Base-by-base conservation (phyloP, 1,139 yeast species). In the Tardiomyces blankii region DNA sequence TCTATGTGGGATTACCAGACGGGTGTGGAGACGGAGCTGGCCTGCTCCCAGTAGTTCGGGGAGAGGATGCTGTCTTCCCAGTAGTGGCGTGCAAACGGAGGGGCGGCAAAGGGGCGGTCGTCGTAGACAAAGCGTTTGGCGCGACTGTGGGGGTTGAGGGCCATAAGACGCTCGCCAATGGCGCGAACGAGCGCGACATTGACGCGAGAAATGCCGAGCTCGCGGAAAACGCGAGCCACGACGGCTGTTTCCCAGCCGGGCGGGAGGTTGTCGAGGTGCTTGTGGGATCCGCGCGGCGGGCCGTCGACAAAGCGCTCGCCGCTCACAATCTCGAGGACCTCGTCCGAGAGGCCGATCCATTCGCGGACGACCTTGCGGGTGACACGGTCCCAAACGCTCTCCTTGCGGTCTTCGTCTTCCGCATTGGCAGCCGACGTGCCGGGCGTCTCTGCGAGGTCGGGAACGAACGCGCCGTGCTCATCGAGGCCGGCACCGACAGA, bases 301-400 rank as follows among this genome's bases (percentile, higher is more conserved):
- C 9, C 11, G 16, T 30, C 35, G 16, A 30, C 35, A 30, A 13
- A 30, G 5, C 35, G 35, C 35, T 30, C 35, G n/a, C 35, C 35
- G 35, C 35, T 5, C 16, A 63, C 51, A 30, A 64, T 53, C 46
- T 62, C 65, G 41, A 62, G 46, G 1, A 62, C 58, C 43, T 57
- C 56, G 46, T 63, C 66, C 42, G 60, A 61, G 40, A 61, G 50
- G 18, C 62, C 62, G 38, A 60, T 54, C 40, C 59, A 54, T 16
- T 41, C 41, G 16, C 35, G 43, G 18, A 45, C 25, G 41, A 42
- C 42, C 21, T 28, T 33, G 23, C 42, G 42, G 8, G 48, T 40
- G 14, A 48, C 38, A 16, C 46, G 44, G 39, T 42, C 33, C 47
- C 45, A 43, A 6, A 32, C 18, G 18, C 38, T 18, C 7, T 30